Conservation (phyloP, 78 protist genomes). For the Dictyostelium citrinum region DNA sequence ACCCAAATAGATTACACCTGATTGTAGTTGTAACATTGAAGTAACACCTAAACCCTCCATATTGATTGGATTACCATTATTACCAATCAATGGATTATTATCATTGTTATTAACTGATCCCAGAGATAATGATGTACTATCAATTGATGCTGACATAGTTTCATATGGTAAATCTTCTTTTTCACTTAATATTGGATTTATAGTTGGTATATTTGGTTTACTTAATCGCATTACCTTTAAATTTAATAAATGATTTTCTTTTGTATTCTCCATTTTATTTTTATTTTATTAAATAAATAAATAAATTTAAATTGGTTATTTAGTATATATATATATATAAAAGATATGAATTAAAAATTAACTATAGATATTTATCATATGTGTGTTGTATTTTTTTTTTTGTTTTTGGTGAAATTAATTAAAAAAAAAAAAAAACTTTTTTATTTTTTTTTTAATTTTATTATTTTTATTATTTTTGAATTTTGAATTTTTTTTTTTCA, state of each 20-base stretch:
- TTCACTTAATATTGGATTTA: slow-evolving; percentile 35
- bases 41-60: slow-evolving; percentile 48
- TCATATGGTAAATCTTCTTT: slow-evolving; percentile 38
- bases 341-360: not conserved
- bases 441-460: not conserved
- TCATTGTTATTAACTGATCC: not conserved
- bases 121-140: not conserved
- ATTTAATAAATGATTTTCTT: slow-evolving; percentile 64
- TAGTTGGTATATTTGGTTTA: slow-evolving; percentile 51
- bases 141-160: not conserved
- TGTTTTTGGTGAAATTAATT: not conserved
- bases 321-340: too few species aligned
- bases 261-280: not conserved
- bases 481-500: not conserved
- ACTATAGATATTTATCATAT: not conserved
- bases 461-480: not conserved
- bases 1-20: slow-evolving; percentile 68
- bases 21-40: slow-evolving; percentile 55
- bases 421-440: not conserved
- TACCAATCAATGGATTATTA: not conserved
- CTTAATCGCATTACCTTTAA: slow-evolving; percentile 68
- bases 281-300: not conserved
- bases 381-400: not conserved
- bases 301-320: not conserved
- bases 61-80: not conserved